Conservation (phyloP, 345 rosid species). For the Salix viminalis region DNA sequence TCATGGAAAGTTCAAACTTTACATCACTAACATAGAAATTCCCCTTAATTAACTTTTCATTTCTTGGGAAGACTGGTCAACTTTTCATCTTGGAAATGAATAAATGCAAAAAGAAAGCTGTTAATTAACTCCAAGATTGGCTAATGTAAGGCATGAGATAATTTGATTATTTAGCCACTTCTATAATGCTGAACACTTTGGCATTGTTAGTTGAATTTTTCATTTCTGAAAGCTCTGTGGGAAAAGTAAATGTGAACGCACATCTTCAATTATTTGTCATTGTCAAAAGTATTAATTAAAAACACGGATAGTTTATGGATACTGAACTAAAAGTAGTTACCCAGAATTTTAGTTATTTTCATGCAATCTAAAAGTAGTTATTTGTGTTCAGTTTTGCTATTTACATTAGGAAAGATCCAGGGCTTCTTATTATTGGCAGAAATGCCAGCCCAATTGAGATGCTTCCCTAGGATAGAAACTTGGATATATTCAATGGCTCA, state of each 20-base stretch:
- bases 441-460: not conserved
- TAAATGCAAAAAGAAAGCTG: not conserved
- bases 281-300: not conserved
- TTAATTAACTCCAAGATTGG: not conserved
- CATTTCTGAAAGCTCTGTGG: not conserved
- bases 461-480: not conserved
- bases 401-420: not conserved
- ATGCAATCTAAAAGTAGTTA: not conserved
- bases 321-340: not conserved
- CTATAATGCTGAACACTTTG: not conserved
- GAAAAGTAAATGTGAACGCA: not conserved
- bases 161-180: not conserved
- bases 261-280: not conserved
- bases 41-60: not conserved
- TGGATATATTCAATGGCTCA: too few species aligned
- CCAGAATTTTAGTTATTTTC: not conserved
- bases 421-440: not conserved
- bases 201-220: not conserved
- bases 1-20: slow-evolving; percentile 14
- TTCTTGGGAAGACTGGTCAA: not conserved
- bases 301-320: not conserved
- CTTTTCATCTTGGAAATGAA: not conserved
- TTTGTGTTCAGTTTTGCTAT: not conserved
- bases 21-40: not conserved
- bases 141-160: not conserved